These are phyloP conservation scores for Leccinum griseonigrum DNA, from an alignment of 1,284 basidiomycete genomes.

Conservation along the genomic window DNA sequence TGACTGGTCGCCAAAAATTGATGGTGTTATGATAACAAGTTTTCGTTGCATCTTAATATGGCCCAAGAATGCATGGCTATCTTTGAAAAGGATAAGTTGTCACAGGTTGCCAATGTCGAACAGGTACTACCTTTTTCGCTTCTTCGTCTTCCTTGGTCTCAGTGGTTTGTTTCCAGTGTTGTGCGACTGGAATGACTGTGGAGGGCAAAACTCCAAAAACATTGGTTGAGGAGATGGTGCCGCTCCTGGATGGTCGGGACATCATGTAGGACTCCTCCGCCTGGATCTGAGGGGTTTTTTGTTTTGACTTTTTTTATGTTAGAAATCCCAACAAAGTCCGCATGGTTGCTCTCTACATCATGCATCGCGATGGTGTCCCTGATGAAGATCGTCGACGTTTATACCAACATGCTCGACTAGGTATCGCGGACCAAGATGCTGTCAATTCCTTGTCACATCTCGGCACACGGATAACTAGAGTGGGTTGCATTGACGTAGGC, in stretches of 20 bases:
- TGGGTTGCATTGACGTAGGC: conserved; percentile 36
- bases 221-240: conserved; percentile 98
- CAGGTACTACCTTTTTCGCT: conserved; percentile 56
- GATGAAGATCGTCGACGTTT: conserved; percentile 94
- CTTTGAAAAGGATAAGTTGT: conserved; percentile 87
- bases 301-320: conserved; percentile 8
- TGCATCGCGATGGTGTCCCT: conserved; percentile 94
- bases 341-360: conserved; percentile 94
- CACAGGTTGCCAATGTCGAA: conserved; percentile 88
- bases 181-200: conserved; percentile 85
- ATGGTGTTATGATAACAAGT: conserved; percentile 44
- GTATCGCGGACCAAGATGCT: conserved; percentile 90
- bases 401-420: conserved; percentile 95
- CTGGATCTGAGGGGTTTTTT: background rate
- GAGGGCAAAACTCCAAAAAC: conserved; percentile 91
- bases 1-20: background rate
- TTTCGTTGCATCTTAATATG: conserved; percentile 96
- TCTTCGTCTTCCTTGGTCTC: background rate
- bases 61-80: conserved; percentile 96
- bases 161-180: conserved; percentile 54
- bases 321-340: conserved; percentile 93
- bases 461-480: conserved; percentile 84
- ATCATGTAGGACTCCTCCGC: conserved; percentile 58
- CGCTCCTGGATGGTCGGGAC: conserved; percentile 83
- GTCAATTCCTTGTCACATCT: conserved; percentile 86